Conservation (phyloP, 257 asterid genomes). For the Jacaranda mimosifolia region DNA sequence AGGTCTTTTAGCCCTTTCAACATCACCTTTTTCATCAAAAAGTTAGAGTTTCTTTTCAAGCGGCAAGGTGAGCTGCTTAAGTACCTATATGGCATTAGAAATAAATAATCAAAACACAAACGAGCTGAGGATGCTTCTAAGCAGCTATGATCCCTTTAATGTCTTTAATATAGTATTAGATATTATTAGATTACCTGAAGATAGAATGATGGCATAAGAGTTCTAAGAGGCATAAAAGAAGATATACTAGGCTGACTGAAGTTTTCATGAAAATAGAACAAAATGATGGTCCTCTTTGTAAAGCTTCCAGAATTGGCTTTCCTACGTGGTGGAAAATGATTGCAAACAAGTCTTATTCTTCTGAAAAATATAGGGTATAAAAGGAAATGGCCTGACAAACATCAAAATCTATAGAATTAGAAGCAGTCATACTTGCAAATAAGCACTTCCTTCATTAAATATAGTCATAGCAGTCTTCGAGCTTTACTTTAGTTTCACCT, state of each 20-base stretch:
- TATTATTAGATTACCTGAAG: constrained; percentile 60
- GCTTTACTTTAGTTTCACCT: constrained; percentile 97
- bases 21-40: constrained; percentile 70
- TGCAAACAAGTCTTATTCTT: constrained; percentile 12
- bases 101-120: constrained; percentile 27
- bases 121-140: constrained; percentile 6
- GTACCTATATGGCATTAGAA: constrained; percentile 58
- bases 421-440: constrained; percentile 74
- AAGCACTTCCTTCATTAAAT: constrained; percentile 93
- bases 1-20: constrained; percentile 80
- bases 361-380: constrained; percentile 14
- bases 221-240: constrained; percentile 88
- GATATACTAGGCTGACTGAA: constrained; percentile 84
- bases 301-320: constrained; percentile 95
- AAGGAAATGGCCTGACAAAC: constrained; percentile 15
- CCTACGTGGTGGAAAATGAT: constrained; percentile 54
- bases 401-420: constrained; percentile 18
- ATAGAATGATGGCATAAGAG: constrained; percentile 94
- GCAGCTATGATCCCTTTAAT: constrained; percentile 13
- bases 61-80: constrained; percentile 94
- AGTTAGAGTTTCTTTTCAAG: constrained; percentile 65
- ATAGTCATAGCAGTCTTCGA: constrained; percentile 89
- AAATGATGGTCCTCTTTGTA: constrained; percentile 82
- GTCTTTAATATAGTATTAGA: background rate
- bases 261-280: constrained; percentile 91